A percentile compares a stretch with the other conserved stretches of the same genome.
Conservation (phyloP, 768 basidiomycete genomes). For the Mycena indigotica region DNA sequence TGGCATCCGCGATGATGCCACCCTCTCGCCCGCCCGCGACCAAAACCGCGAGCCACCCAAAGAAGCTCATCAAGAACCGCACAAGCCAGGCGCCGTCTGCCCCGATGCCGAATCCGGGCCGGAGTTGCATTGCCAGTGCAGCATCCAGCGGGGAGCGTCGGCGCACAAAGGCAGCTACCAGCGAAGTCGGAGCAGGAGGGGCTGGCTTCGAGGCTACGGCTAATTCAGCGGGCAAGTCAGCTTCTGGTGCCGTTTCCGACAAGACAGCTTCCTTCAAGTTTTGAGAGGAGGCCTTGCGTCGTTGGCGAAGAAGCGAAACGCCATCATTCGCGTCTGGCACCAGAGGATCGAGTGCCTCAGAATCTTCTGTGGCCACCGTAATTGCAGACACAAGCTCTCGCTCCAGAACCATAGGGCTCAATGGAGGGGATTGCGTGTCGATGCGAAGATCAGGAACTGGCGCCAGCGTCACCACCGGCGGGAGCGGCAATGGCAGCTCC, state of each 20-base stretch:
- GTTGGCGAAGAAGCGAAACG: not conserved
- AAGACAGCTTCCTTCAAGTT: constrained; percentile 21
- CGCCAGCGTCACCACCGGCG: too few relatives aligned
- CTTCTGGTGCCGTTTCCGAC: constrained; percentile 10
- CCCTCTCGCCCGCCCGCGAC: constrained; percentile 41
- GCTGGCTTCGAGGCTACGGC: constrained; percentile 19
- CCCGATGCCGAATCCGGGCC: constrained; percentile 68
- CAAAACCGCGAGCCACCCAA: constrained; percentile 74
- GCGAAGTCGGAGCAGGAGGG: constrained; percentile 9
- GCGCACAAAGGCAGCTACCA: constrained; percentile 28
- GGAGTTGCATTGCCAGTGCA: constrained; percentile 77
- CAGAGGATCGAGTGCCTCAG: too few relatives aligned
- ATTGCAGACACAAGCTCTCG: constrained; percentile 14
- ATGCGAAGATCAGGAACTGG: not conserved
- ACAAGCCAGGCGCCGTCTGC: constrained; percentile 82
- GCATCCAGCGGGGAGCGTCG: constrained; percentile 58
- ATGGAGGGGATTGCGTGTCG: not conserved
- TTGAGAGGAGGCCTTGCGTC: not conserved
- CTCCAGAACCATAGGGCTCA: not conserved
- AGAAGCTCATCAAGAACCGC: constrained; percentile 76
- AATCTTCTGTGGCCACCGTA: too few relatives aligned
- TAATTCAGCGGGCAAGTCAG: constrained; percentile 16
- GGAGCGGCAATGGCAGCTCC: constrained; percentile 11
- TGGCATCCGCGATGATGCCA: too few relatives aligned
- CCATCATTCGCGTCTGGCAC: constrained; percentile 1